Evolutionary conservation across 2,329 filamentous ascomycete species (phyloP).

Genomic region (Paecilomyces sp.): DNA sequence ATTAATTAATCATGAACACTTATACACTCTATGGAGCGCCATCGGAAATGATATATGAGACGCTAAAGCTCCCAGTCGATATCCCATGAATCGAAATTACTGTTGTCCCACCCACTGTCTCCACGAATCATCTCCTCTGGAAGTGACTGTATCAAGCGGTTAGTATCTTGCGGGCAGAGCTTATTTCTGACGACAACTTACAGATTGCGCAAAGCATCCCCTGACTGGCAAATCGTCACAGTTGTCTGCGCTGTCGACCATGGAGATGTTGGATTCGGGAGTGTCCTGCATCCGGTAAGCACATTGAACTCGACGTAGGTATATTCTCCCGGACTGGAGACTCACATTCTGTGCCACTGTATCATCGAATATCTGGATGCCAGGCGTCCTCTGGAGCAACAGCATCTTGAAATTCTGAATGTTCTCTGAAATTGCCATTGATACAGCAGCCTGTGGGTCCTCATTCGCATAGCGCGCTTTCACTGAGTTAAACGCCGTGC

Average conservation of each 20-base stretch:
- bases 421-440: not conserved
- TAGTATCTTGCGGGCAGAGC: not conserved
- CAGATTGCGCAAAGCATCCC: not conserved
- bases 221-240: not conserved
- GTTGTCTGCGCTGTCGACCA: not conserved
- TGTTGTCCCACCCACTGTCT: not conserved
- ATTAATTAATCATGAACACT: not conserved
- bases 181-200: not conserved
- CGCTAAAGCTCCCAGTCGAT: not conserved
- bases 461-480: not conserved
- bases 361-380: not conserved
- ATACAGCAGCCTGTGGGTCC: not conserved
- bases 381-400: not conserved
- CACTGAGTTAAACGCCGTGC: not conserved
- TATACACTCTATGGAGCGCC: not conserved
- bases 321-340: not conserved
- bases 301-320: not conserved
- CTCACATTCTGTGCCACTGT: not conserved
- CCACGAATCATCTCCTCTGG: not conserved
- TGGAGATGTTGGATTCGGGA: not conserved
- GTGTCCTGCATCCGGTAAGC: not conserved
- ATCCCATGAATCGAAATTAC: not conserved
- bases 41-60: not conserved
- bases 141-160: not conserved
- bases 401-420: not conserved